These are phyloP conservation scores for Plasmodium reichenowi DNA, from an alignment of 169 alveolate genomes.

Conservation along the genomic window DNA sequence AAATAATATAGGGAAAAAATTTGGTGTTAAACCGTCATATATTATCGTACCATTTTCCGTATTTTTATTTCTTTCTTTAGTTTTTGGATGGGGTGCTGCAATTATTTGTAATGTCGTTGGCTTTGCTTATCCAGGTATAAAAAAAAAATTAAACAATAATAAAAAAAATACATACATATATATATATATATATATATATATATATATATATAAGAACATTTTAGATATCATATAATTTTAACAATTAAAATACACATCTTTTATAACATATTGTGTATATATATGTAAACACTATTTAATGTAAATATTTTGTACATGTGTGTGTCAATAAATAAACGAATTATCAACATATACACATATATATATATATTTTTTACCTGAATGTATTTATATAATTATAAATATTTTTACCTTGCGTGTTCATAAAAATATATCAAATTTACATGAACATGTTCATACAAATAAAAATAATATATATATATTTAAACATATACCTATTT, in stretches of 20 bases:
- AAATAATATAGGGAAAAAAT: constrained; percentile 29
- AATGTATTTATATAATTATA: background rate
- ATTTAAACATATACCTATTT: background rate
- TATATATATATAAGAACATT: background rate
- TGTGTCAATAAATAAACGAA: too few relatives aligned
- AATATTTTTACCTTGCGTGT: constrained; percentile 19
- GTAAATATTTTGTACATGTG: too few relatives aligned
- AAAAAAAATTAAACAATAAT: background rate
- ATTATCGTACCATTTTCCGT: constrained; percentile 43
- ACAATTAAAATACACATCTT: too few relatives aligned
- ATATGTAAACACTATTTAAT: too few relatives aligned
- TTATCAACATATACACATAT: background rate
- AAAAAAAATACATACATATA: background rate
- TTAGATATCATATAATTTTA: background rate
- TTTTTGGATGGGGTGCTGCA: constrained; percentile 84
- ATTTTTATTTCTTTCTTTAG: constrained; percentile 49
- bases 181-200: background rate
- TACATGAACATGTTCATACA: background rate
- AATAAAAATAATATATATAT: background rate
- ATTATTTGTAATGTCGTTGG: constrained; percentile 80
- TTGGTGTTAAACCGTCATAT: constrained; percentile 79
- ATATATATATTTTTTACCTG: background rate
- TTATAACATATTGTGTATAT: too few relatives aligned
- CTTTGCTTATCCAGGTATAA: constrained; percentile 78
- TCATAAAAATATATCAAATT: background rate